Base-by-base conservation (phyloP, 768 basidiomycete genomes). In the Baorangia bicolor region DNA sequence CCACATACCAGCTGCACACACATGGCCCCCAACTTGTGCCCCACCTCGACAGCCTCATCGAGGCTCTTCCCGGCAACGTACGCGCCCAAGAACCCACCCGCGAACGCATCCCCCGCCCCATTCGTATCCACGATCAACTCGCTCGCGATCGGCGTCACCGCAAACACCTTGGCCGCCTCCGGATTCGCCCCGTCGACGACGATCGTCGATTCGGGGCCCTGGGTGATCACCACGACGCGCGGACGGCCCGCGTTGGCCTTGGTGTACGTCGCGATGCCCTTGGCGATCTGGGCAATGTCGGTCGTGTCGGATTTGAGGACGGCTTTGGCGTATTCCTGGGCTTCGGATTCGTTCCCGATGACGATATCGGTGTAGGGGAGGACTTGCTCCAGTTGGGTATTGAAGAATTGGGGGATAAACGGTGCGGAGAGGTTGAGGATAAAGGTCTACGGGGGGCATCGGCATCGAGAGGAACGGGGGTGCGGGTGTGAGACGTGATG, bases 321-420 rank as follows among this genome's bases (percentile, higher is more conserved):
- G 34, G 89, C 84, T 47, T 72, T 75, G 27, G 91, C 94, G 80
- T 88, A 98, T 16, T 89, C 81, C 56, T 85, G 90, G 11, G 96
- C 97, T 73, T 99, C 97, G 37, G 86, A 77, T 77, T 99, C 96
- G 75, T 98, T 98, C n/a, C 92, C 92, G 73, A 99, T 92, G 71
- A 98, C 63, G 73, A 96, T 78, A 73, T 99, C 97, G 57, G 82
- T 83, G 77, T 89, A 87, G 25, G 88, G 87, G 41, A 99, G 73
- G 64, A 98, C 74, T 68, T 89, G 77, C 60, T 92, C 80, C 18
- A 99, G 78, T 69, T 95, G 90, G 4, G 77, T 74, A 55, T 81
- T 81, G 79, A 98, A 98, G 82, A 97, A 96, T 74, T 94, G 88
- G 51, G 91, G 78, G 73, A 99, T 95, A 81, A 98, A 99, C 18